Conservation (phyloP, 805 yeast species). For the Ogataea angusta region DNA sequence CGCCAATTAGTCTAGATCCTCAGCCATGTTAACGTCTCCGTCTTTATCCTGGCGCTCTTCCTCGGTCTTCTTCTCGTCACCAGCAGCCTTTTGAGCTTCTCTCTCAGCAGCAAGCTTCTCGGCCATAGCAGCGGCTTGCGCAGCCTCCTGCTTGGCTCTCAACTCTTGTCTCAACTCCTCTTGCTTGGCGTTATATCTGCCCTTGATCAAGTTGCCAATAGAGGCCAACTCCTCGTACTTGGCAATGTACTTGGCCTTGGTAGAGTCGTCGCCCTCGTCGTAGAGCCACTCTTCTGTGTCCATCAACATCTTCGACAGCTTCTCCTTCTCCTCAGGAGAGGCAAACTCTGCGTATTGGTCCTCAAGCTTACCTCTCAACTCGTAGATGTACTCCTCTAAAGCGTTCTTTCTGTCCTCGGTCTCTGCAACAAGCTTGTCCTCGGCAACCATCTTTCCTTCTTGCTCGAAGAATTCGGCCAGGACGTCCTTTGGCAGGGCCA, state of each 20-base stretch:
- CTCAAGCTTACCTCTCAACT: constrained; percentile 93
- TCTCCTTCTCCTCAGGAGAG: constrained; percentile 83
- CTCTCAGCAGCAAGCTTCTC: constrained; percentile 79
- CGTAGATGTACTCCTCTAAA: constrained; percentile 96
- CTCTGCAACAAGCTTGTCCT: constrained; percentile 95
- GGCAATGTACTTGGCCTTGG: constrained; percentile 96
- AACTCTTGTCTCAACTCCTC: constrained; percentile 92
- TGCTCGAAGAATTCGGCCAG: constrained; percentile 68
- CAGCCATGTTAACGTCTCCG: constrained; percentile 36
- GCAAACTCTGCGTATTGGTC: constrained; percentile 89
- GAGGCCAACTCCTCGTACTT: constrained; percentile 96
- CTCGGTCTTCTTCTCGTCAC: constrained; percentile 15
- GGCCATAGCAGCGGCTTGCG: constrained; percentile 77
- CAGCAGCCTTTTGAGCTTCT: constrained; percentile 45
- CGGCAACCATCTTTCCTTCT: constrained; percentile 81
- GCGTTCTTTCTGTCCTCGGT: constrained; percentile 99
- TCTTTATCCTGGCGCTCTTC: constrained; percentile 36
- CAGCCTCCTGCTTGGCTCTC: constrained; percentile 84
- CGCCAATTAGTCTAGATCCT: constrained; percentile 18
- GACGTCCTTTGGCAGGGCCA: constrained; percentile 53
- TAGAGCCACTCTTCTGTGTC: constrained; percentile 98
- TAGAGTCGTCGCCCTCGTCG: constrained; percentile 94
- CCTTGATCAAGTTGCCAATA: constrained; percentile 90
- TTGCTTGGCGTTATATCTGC: constrained; percentile 89
- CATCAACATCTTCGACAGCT: constrained; percentile 65